phyloP scores from a whole-genome alignment of 257 asterid species.

The Mitragyna speciosa region DNA sequence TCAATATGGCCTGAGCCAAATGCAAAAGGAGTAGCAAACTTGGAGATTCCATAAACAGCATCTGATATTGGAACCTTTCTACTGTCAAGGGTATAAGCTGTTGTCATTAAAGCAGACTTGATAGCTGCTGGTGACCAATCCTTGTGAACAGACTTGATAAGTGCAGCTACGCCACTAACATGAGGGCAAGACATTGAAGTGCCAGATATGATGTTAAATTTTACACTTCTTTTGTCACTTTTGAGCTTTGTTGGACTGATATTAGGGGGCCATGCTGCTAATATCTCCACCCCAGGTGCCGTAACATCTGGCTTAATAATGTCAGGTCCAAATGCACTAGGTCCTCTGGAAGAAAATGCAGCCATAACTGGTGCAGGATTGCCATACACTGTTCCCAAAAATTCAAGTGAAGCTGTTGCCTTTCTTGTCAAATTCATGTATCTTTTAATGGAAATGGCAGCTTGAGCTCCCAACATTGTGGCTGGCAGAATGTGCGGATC shows the following conservation, averaged over 20 bases:
- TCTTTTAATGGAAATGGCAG: conserved; percentile 37
- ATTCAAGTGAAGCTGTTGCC: conserved; percentile 49
- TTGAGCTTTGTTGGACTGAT: conserved; percentile 53
- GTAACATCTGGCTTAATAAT: conserved; percentile 73
- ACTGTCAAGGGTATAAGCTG: conserved; percentile 44
- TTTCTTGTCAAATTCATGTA: conserved; percentile 37
- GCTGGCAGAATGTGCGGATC: conserved; percentile 73
- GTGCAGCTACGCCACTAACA: conserved; percentile 63
- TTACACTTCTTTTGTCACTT: conserved; percentile 48
- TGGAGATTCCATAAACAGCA: conserved; percentile 32
- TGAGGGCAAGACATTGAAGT: conserved; percentile 91
- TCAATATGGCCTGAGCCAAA: conserved; percentile 71
- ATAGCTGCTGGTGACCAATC: conserved; percentile 79
- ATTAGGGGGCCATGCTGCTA: conserved; percentile 81
- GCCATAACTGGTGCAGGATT: conserved; percentile 69
- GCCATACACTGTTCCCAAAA: conserved; percentile 44
- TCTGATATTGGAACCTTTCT: conserved; percentile 44
- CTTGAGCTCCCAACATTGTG: conserved; percentile 47
- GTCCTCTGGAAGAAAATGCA: conserved; percentile 80
- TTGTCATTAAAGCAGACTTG: conserved; percentile 76
- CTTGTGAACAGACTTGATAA: conserved; percentile 53
- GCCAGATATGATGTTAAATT: conserved; percentile 65
- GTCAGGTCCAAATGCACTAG: conserved; percentile 47
- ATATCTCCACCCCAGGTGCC: conserved; percentile 73
- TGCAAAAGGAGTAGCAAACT: conserved; percentile 50